Evolutionary conservation across 2,329 filamentous ascomycete species (phyloP).

Genomic region (Amauroascus verrucosus): DNA sequence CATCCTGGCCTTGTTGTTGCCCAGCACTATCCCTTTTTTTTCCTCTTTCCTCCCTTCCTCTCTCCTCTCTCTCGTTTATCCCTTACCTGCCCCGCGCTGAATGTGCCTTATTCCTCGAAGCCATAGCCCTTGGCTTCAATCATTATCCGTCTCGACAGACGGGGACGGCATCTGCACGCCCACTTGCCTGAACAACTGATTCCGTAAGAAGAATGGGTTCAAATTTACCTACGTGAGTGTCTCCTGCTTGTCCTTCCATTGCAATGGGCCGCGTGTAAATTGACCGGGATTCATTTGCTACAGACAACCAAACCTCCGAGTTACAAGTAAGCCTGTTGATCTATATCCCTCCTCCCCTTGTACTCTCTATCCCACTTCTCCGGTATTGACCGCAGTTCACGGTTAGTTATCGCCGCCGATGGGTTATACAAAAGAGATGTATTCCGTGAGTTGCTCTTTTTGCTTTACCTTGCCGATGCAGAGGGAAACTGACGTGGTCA

Average conservation of each 20-base stretch:
- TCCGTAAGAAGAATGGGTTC: slow-evolving; percentile 42
- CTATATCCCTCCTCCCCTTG: slow-evolving; percentile 17
- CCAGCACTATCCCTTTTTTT: neutral
- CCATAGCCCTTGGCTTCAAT: slow-evolving; percentile 9
- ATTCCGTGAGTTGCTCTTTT: slow-evolving; percentile 62
- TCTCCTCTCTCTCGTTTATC: neutral
- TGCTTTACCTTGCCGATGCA: neutral
- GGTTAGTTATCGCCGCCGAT: slow-evolving; percentile 90
- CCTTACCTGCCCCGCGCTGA: slow-evolving; percentile 6
- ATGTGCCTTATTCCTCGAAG: neutral
- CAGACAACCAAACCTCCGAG: slow-evolving; percentile 76
- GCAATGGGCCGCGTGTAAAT: slow-evolving; percentile 13
- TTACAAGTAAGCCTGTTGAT: slow-evolving; percentile 61
- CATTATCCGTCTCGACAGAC: slow-evolving; percentile 7
- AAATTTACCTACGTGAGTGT: slow-evolving; percentile 53
- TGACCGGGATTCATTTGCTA: slow-evolving; percentile 1
- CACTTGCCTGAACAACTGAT: slow-evolving; percentile 1
- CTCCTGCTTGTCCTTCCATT: slow-evolving; percentile 14
- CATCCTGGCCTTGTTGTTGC: neutral
- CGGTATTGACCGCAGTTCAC: slow-evolving; percentile 9
- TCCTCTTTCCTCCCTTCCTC: neutral
- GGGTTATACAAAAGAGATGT: slow-evolving; percentile 98
- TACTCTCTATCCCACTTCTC: neutral
- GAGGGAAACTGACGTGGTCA: slow-evolving; percentile 4
- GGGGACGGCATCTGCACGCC: neutral